A percentile compares a stretch with the other conserved stretches of the same genome.
phyloP scores from a whole-genome alignment of 331 rosid genomes.

The Saraca asoca region DNA sequence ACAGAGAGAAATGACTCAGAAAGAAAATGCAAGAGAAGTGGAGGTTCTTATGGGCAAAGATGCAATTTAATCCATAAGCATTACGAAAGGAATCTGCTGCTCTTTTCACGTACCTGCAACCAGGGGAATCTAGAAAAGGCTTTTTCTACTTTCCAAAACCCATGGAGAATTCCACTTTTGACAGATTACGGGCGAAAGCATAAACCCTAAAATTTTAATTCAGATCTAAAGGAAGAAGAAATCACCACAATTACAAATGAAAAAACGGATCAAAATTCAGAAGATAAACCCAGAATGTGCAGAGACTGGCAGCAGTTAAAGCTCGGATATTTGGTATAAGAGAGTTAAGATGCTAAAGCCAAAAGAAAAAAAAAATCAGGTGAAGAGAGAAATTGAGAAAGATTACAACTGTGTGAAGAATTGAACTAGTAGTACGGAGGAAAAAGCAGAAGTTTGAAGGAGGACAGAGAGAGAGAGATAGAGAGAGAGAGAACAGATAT shows the following conservation, averaged over 20 bases:
- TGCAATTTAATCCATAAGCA: conserved; percentile 41
- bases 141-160: conserved; percentile 42
- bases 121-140: conserved; percentile 46
- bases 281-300: not conserved
- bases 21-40: conserved; percentile 50
- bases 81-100: conserved; percentile 45
- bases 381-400: conserved; percentile 22
- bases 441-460: not conserved
- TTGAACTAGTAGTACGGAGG: not conserved
- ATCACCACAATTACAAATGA: conserved; percentile 6
- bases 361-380: not conserved
- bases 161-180: conserved; percentile 44
- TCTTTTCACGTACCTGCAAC: conserved; percentile 45
- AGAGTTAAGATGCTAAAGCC: not conserved
- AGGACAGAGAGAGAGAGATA: conserved; percentile 18
- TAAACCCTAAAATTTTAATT: conserved; percentile 43
- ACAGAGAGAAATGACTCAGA: conserved; percentile 53
- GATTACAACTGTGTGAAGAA: not conserved
- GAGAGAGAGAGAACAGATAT: conserved; percentile 37
- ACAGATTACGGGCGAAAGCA: conserved; percentile 42
- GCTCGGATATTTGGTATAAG: conserved; percentile 9
- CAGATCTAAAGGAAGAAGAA: conserved; percentile 48
- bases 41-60: conserved; percentile 38
- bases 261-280: conserved; percentile 41
- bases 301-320: not conserved